phyloP scores from a whole-genome alignment of 176 grass and related monocot species.

The Ensete glaucum region DNA sequence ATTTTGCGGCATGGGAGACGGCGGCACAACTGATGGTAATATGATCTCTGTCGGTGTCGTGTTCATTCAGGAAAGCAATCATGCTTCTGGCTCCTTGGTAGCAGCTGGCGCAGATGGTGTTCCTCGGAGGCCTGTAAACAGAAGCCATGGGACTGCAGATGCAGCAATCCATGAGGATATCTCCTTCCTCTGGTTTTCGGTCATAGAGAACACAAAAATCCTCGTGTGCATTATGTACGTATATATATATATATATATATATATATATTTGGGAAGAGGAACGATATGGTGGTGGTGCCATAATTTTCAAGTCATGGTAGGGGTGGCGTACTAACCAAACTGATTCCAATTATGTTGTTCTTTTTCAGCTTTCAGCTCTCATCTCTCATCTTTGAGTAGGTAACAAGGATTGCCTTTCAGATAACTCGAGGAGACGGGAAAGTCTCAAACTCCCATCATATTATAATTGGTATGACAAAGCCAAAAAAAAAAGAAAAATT shows the following conservation, averaged over 20 bases:
- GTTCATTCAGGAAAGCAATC: constrained; percentile 39
- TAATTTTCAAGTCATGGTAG: not conserved
- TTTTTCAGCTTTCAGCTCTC: not conserved
- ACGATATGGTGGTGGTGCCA: not conserved
- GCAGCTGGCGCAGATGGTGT: constrained; percentile 57
- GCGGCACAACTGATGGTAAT: not conserved
- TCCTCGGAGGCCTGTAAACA: constrained; percentile 71
- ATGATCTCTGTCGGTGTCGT: not conserved
- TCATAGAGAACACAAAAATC: not conserved
- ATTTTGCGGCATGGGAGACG: constrained; percentile 17
- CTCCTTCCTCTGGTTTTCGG: not conserved
- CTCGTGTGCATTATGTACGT: not conserved
- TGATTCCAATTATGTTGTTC: not conserved
- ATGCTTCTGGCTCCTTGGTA: constrained; percentile 70
- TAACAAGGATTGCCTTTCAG: not conserved
- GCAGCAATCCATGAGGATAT: constrained; percentile 76
- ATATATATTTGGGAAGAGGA: no score
- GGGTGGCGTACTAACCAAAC: constrained; percentile 2
- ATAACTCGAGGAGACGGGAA: not conserved
- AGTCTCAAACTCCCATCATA: no score
- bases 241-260: not conserved
- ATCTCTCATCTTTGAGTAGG: not conserved
- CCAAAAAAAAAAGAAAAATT: no score
- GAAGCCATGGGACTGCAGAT: constrained; percentile 65
- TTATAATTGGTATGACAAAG: no score